Percentiles rank a stretch among this genome's conserved stretches.
Conservation (phyloP, 331 rosid genomes). For the Malus hybrid region DNA sequence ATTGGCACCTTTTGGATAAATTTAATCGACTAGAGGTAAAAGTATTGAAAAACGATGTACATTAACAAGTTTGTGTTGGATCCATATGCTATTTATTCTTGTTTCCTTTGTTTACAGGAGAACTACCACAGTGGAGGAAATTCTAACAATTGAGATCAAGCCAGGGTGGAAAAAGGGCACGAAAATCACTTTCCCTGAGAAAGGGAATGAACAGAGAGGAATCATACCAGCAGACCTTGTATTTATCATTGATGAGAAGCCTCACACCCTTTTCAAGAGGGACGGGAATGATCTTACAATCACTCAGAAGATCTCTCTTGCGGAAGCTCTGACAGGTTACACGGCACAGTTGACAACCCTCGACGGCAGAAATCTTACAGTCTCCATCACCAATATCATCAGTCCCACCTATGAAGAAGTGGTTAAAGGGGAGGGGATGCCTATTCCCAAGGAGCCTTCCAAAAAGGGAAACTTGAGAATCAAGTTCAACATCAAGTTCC, state of each 20-base stretch:
- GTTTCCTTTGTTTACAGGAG: conserved; percentile 38
- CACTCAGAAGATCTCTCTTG: conserved; percentile 68
- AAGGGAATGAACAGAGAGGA: conserved; percentile 78
- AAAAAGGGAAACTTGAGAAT: conserved; percentile 66
- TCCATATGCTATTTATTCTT: background rate
- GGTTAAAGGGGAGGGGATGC: conserved; percentile 85
- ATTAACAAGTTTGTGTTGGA: background rate
- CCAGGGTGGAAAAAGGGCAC: conserved; percentile 99
- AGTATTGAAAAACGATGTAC: background rate
- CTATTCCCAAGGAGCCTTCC: conserved; percentile 75
- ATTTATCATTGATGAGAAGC: conserved; percentile 82
- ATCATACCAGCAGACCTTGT: conserved; percentile 76
- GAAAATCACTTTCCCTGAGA: conserved; percentile 81
- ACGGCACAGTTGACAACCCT: conserved; percentile 61
- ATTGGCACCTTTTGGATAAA: background rate
- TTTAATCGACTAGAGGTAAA: background rate
- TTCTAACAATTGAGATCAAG: conserved; percentile 79
- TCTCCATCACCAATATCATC: conserved; percentile 42
- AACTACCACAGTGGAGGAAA: conserved; percentile 67
- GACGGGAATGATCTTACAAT: conserved; percentile 72
- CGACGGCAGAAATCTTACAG: conserved; percentile 56
- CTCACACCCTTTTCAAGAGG: conserved; percentile 66
- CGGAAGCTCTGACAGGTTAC: conserved; percentile 79
- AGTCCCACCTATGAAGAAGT: conserved; percentile 76
- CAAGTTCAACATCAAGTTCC: conserved; percentile 84